A percentile compares a stretch with the other conserved stretches of the same genome.
phyloP scores from a whole-genome alignment of 2,329 filamentous ascomycete genomes.

The Pseudocercospora macadamiae region DNA sequence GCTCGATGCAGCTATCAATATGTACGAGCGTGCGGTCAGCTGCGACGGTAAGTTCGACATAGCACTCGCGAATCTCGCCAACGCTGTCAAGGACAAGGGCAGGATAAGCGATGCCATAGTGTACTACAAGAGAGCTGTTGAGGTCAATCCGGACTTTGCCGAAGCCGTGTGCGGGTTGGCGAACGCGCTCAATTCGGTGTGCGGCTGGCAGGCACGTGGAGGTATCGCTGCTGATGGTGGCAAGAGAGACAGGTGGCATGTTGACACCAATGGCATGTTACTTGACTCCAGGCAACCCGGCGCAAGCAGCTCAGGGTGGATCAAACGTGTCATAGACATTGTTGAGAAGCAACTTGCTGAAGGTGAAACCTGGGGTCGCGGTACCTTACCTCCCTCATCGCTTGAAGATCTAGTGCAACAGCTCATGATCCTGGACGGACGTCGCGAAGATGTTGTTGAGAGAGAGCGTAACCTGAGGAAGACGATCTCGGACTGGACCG shows the following conservation, averaged over 20 bases:
- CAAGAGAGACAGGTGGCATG: conserved; percentile 87
- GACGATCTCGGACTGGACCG: conserved; percentile 61
- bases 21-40: conserved; percentile 93
- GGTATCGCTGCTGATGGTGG: conserved; percentile 77
- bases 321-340: conserved; percentile 86
- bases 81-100: conserved; percentile 96
- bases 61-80: conserved; percentile 91
- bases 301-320: conserved; percentile 72
- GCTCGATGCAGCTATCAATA: conserved; percentile 84
- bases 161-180: conserved; percentile 95
- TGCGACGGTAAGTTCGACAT: conserved; percentile 97
- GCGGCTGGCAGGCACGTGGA: conserved; percentile 88
- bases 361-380: conserved; percentile 81
- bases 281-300: conserved; percentile 68
- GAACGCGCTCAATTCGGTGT: conserved; percentile 94
- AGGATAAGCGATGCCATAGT: conserved; percentile 87
- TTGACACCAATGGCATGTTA: conserved; percentile 81
- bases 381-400: conserved; percentile 58
- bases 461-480: conserved; percentile 42
- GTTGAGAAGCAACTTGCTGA: conserved; percentile 86
- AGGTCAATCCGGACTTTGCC: conserved; percentile 91
- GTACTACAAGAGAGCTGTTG: conserved; percentile 89
- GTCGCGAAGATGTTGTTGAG: conserved; percentile 38
- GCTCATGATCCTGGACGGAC: conserved; percentile 44
- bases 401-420: conserved; percentile 51